A percentile compares a stretch with the other conserved stretches of the same genome.
phyloP scores from a whole-genome alignment of 2,329 filamentous ascomycete genomes.

The Corynespora cassiicola region DNA sequence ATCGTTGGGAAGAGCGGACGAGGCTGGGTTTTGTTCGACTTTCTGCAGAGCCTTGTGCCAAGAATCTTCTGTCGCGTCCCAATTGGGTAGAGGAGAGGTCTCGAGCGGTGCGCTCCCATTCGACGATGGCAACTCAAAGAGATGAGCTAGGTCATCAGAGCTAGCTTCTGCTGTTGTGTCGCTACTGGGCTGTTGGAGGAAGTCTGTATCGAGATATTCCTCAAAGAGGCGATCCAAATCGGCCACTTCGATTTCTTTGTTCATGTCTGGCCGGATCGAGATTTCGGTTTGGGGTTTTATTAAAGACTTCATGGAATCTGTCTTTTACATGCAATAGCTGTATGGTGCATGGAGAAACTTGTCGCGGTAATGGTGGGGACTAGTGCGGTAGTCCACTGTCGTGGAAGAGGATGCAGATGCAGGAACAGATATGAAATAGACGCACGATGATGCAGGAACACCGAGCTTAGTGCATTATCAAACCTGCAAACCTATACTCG shows the following conservation, averaged over 20 bases:
- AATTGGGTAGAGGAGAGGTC: constrained; percentile 57
- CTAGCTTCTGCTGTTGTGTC: constrained; percentile 56
- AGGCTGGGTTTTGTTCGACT: constrained; percentile 58
- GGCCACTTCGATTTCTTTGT: constrained; percentile 61
- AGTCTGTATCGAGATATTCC: constrained; percentile 66
- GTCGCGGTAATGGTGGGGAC: constrained; percentile 16
- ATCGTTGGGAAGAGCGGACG: constrained; percentile 33
- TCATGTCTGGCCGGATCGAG: constrained; percentile 54
- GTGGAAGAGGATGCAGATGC: constrained; percentile 27
- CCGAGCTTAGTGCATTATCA: no score
- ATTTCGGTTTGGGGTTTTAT: constrained; percentile 29
- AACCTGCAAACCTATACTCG: constrained; percentile 41
- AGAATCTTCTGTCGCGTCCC: constrained; percentile 54
- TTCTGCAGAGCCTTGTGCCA: constrained; percentile 62
- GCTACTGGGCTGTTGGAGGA: constrained; percentile 54
- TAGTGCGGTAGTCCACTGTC: no score
- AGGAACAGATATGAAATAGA: constrained; percentile 28
- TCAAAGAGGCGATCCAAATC: constrained; percentile 69
- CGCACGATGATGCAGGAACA: constrained; percentile 37
- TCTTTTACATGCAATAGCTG: constrained; percentile 31
- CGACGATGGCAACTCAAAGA: constrained; percentile 59
- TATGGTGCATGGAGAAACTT: constrained; percentile 13
- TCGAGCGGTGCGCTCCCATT: constrained; percentile 57
- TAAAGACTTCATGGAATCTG: constrained; percentile 32
- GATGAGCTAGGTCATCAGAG: constrained; percentile 57